A percentile compares a stretch with the other conserved stretches of the same genome.
These are phyloP conservation scores for Casuarina cunninghamiana DNA, from an alignment of 306 rosid genomes.

Conservation along the genomic window DNA sequence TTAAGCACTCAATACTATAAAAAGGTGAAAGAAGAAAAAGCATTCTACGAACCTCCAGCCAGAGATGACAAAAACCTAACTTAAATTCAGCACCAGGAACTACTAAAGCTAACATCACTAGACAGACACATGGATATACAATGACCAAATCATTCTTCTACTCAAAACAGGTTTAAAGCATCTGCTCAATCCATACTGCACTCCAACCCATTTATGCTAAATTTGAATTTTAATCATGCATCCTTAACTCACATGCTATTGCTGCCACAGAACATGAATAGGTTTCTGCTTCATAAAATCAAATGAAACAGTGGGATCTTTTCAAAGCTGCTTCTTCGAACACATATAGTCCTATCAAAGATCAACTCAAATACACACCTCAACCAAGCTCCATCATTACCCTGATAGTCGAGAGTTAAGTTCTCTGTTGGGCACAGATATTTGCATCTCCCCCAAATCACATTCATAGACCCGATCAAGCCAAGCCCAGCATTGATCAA, in stretches of 20 bases:
- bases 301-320: background rate
- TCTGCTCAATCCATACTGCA: background rate
- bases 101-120: background rate
- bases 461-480: background rate
- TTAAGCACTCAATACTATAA: background rate
- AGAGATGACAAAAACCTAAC: background rate
- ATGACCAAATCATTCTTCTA: background rate
- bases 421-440: background rate
- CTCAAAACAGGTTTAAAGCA: background rate
- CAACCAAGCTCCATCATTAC: background rate
- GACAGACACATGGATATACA: background rate
- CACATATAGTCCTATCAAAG: background rate
- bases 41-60: background rate
- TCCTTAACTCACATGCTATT: background rate
- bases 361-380: background rate
- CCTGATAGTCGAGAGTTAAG: background rate
- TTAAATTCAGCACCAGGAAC: background rate
- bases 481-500: constrained; percentile 6
- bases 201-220: background rate
- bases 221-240: background rate
- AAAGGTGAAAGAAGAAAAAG: background rate
- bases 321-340: background rate
- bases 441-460: background rate
- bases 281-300: no score
- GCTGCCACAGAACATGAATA: background rate